Base-by-base conservation (phyloP, 2,329 filamentous ascomycete species). In the Simplicillium aogashimaense region DNA sequence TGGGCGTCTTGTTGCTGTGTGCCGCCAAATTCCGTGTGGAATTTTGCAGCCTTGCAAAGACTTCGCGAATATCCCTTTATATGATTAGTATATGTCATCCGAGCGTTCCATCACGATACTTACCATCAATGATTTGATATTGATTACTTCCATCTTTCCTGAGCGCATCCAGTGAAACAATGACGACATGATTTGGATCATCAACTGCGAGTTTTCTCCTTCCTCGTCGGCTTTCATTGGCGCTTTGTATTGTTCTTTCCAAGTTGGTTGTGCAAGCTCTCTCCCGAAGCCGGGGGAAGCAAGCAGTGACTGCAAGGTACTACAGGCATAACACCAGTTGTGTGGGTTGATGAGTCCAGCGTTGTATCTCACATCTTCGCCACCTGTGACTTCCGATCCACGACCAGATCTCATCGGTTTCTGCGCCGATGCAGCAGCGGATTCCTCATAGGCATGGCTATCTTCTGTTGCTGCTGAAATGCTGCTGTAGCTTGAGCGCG, bases 301-400 rank as follows among this genome's bases (percentile, higher is more conserved):
- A 43, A 85, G 83, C 14, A 95, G 65, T 44, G 83, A 84, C 59
- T 97, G 90, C 18, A 97, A 68, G 0, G 82, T 81, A n/a, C 86
- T 82, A 59, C 95, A 95, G 69, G 92, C 88, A 55, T 95, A 95
- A 57, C 90, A 95, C 48, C 84, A 89, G 36, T 83, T 81, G 1
- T 79, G 77, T 32, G 87, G 85, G 50, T 95, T 95, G 43, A 78
- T 66, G 11, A 95, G 70, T 0, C 90, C 89, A 10, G 86, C 64
- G 31, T 56, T 56, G 31, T 50, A 44, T 30, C 45, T 57, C 20
- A 45, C 36, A 60, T 59, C 48, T 52, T 59, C 38, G n/a, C n/a
- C n/a, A n/a, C n/a, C n/a, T n/a, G n/a, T n/a, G n/a, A n/a, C n/a
- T n/a, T n/a, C n/a, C n/a, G n/a, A n/a, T n/a, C n/a, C n/a, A n/a